A percentile compares a stretch with the other conserved stretches of the same genome.
Evolutionary conservation across 345 rosid species (phyloP).

Genomic region (Raphanus sativus): DNA sequence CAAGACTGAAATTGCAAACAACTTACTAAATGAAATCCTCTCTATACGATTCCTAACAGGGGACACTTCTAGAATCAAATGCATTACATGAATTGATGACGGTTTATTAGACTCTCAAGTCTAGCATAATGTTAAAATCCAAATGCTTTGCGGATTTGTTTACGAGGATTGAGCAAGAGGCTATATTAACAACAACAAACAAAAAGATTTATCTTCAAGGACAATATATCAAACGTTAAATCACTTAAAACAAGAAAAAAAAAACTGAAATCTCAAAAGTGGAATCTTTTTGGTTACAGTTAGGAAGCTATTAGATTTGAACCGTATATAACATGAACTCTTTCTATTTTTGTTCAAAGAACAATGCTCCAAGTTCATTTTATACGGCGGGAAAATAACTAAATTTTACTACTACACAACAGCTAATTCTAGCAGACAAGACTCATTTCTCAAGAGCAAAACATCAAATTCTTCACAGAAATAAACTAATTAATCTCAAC

Average conservation of each 20-base stretch:
- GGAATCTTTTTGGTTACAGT: not conserved
- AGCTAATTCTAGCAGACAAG: no score
- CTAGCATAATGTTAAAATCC: not conserved
- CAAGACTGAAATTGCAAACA: not conserved
- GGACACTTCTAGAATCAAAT: not conserved
- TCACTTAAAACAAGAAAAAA: not conserved
- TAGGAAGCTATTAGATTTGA: not conserved
- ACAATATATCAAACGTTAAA: not conserved
- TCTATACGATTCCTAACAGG: not conserved
- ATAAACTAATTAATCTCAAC: not conserved
- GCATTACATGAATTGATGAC: not conserved
- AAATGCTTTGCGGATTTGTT: constrained; percentile 1
- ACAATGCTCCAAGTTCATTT: constrained; percentile 4
- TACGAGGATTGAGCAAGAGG: not conserved
- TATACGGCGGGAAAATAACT: constrained; percentile 12
- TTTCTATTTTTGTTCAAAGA: constrained; percentile 16
- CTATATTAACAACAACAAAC: not conserved
- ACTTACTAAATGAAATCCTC: not conserved
- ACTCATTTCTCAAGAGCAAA: no score
- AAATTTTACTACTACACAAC: not conserved
- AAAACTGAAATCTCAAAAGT: not conserved
- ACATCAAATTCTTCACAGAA: not conserved
- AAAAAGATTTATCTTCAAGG: not conserved
- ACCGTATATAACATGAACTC: not conserved
- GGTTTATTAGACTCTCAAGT: not conserved